Percentiles rank a stretch among this genome's conserved stretches.
phyloP scores from a whole-genome alignment of 129 eudicot species.

The Lonicera japonica region DNA sequence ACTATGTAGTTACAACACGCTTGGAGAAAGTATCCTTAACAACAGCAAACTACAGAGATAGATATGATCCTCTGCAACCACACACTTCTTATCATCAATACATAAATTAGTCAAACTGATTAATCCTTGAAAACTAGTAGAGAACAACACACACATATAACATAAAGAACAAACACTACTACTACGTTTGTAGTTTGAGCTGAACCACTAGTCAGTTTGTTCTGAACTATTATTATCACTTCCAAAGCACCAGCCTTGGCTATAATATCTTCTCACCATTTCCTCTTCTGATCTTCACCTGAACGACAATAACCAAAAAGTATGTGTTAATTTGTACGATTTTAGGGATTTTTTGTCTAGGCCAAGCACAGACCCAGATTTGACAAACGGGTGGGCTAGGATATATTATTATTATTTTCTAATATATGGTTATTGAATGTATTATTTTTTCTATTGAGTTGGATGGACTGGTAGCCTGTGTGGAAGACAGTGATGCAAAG shows the following conservation, averaged over 20 bases:
- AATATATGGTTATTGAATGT: too few relatives aligned
- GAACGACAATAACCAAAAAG: not conserved
- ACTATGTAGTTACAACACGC: too few relatives aligned
- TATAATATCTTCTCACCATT: not conserved
- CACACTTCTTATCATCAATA: slow-evolving; percentile 8
- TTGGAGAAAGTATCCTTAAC: too few relatives aligned
- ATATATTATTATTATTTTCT: too few relatives aligned
- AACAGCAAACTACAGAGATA: slow-evolving; percentile 20
- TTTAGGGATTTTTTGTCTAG: too few relatives aligned
- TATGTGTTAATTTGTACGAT: not conserved
- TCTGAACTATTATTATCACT: not conserved
- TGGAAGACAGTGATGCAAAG: too few relatives aligned
- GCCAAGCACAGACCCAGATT: not conserved
- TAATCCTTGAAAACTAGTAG: not conserved
- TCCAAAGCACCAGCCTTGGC: slow-evolving; percentile 1
- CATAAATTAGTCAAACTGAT: slow-evolving; percentile 3
- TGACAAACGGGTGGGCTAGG: too few relatives aligned
- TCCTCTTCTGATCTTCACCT: slow-evolving; percentile 7
- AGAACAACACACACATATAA: not conserved
- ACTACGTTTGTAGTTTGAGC: slow-evolving; percentile 4
- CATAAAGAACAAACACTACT: not conserved
- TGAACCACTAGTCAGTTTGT: slow-evolving; percentile 9
- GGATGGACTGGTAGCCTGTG: too few relatives aligned
- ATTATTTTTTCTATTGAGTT: too few relatives aligned
- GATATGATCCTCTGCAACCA: slow-evolving; percentile 10